Percentiles rank a stretch among this genome's conserved stretches.
phyloP scores from a whole-genome alignment of 176 grass and related monocot genomes.

The Typha latifolia region DNA sequence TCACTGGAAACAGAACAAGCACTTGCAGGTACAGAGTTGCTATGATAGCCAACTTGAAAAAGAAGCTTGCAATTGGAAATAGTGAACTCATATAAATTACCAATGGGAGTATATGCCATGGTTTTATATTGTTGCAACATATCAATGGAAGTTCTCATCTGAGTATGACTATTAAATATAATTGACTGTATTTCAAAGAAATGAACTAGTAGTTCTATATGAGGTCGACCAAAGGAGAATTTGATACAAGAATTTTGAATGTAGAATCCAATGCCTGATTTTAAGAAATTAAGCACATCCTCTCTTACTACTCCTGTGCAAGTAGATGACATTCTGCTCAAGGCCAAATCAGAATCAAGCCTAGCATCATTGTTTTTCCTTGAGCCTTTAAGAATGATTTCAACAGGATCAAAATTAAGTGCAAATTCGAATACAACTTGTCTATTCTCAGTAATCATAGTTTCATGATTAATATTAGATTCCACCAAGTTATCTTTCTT shows the following conservation, averaged over 20 bases:
- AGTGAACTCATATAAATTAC: slow-evolving; percentile 42
- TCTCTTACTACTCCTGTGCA: slow-evolving; percentile 17
- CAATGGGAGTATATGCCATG: slow-evolving; percentile 6
- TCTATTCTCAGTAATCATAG: slow-evolving; percentile 7
- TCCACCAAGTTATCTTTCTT: slow-evolving; percentile 20
- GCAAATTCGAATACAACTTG: slow-evolving; percentile 36
- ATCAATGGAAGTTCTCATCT: slow-evolving; percentile 14
- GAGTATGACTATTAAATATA: slow-evolving; percentile 33
- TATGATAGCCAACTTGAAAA: slow-evolving; percentile 28
- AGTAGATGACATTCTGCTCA: slow-evolving; percentile 18
- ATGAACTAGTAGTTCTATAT: slow-evolving; percentile 31
- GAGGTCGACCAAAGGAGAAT: slow-evolving; percentile 38
- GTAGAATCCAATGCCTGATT: slow-evolving; percentile 45
- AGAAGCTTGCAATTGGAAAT: slow-evolving; percentile 37
- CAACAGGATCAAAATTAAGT: slow-evolving; percentile 46
- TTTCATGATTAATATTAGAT: slow-evolving; percentile 22
- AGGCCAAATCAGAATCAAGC: slow-evolving; percentile 20
- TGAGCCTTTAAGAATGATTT: slow-evolving; percentile 49
- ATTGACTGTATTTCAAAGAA: slow-evolving; percentile 47
- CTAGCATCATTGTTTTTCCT: not conserved
- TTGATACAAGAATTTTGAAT: slow-evolving; percentile 42
- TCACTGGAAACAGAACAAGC: no score
- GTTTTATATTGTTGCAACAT: slow-evolving; percentile 15
- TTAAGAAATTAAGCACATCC: slow-evolving; percentile 30
- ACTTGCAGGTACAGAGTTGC: not conserved